phyloP scores from a whole-genome alignment of 2,329 filamentous ascomycete species.

The Dryadomyces sulphureus region DNA sequence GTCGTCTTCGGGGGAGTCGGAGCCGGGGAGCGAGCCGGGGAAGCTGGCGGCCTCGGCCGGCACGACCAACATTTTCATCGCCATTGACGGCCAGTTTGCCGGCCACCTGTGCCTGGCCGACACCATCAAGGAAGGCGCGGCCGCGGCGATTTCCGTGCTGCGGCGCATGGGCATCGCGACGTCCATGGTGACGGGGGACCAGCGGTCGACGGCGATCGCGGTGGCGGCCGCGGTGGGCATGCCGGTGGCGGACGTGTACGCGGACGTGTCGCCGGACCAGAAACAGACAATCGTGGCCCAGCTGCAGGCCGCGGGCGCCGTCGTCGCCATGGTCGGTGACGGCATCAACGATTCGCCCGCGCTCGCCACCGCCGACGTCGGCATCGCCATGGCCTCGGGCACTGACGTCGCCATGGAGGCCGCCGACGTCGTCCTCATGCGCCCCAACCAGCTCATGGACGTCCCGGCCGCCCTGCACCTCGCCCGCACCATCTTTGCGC shows the following conservation, averaged over 20 bases:
- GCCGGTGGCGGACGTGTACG: constrained; percentile 56
- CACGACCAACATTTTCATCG: constrained; percentile 82
- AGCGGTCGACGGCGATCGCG: constrained; percentile 65
- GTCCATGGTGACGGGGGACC: constrained; percentile 89
- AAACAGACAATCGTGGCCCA: constrained; percentile 75
- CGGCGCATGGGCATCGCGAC: constrained; percentile 74
- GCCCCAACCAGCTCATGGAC: constrained; percentile 76
- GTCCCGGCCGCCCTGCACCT: constrained; percentile 80
- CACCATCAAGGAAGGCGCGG: constrained; percentile 77
- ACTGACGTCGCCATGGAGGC: constrained; percentile 98
- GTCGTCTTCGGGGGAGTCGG: neutral
- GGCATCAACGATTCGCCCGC: constrained; percentile 98
- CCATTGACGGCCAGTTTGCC: constrained; percentile 67
- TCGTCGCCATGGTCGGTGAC: constrained; percentile 94
- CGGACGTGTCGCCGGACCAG: constrained; percentile 78
- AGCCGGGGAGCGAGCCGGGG: neutral
- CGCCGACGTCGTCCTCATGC: constrained; percentile 91
- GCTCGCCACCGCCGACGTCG: constrained; percentile 79
- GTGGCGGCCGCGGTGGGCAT: constrained; percentile 79
- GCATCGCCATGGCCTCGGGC: constrained; percentile 82
- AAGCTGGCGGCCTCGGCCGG: constrained; percentile 34
- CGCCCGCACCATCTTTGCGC: constrained; percentile 68
- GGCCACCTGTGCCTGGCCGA: constrained; percentile 77
- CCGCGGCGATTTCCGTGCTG: constrained; percentile 66
- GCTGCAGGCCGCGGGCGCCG: constrained; percentile 58